A percentile compares a stretch with the other conserved stretches of the same genome.
Evolutionary conservation across 768 basidiomycete genomes (phyloP).

Genomic region (Aureoboletus auriporus): DNA sequence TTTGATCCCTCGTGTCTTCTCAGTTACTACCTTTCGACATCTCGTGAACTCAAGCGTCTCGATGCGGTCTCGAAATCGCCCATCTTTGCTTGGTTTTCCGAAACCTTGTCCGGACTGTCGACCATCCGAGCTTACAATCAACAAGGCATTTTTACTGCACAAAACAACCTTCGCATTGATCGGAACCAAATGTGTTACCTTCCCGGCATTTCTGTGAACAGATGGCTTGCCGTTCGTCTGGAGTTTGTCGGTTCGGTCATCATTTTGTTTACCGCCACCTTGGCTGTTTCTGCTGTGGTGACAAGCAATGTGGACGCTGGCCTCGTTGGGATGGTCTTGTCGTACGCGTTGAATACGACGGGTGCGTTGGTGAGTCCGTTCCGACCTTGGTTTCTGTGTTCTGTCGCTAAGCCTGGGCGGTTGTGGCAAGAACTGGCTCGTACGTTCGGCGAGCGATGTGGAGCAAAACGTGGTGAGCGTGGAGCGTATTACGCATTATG

Average conservation of each 20-base stretch:
- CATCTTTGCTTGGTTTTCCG: slow-evolving; percentile 87
- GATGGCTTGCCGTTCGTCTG: slow-evolving; percentile 81
- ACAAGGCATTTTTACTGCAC: slow-evolving; percentile 59
- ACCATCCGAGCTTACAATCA: slow-evolving; percentile 83
- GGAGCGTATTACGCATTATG: slow-evolving; percentile 84
- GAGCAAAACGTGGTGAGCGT: slow-evolving; percentile 90
- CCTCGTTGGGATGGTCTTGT: slow-evolving; percentile 80
- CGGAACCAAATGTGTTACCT: slow-evolving; percentile 80
- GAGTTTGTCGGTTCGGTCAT: slow-evolving; percentile 82
- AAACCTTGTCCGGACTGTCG: slow-evolving; percentile 68
- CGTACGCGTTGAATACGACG: slow-evolving; percentile 81
- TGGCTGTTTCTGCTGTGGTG: slow-evolving; percentile 67
- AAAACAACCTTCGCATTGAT: slow-evolving; percentile 74
- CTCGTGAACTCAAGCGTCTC: slow-evolving; percentile 82
- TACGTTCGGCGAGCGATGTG: slow-evolving; percentile 79
- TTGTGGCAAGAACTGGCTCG: slow-evolving; percentile 66
- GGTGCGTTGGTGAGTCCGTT: slow-evolving; percentile 60
- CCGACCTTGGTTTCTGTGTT: too few species aligned
- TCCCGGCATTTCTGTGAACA: slow-evolving; percentile 68
- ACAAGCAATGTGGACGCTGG: slow-evolving; percentile 82
- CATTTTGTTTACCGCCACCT: slow-evolving; percentile 64
- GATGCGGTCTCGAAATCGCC: slow-evolving; percentile 88
- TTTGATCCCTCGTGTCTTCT: not conserved
- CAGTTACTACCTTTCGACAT: slow-evolving; percentile 86
- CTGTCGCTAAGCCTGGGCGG: too few species aligned